Conservation (phyloP, 225 moss, liverwort and hornwort species). For the Pseudisothecium myosuroides region DNA sequence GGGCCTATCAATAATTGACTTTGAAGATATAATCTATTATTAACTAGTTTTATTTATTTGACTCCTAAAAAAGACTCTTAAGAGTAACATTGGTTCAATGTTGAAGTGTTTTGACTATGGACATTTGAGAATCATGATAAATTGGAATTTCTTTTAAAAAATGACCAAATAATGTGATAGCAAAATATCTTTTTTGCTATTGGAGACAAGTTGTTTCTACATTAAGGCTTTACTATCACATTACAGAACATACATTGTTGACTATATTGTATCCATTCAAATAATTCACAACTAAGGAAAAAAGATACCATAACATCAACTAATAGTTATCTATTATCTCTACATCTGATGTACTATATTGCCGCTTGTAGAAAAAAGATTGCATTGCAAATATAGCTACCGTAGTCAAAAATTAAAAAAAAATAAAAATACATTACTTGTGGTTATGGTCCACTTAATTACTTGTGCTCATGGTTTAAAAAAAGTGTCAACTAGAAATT, state of each 20-base stretch:
- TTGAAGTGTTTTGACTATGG: background rate
- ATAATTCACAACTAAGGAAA: background rate
- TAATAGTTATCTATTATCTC: too few species aligned
- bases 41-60: background rate
- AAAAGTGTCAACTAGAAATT: too few species aligned
- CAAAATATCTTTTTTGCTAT: background rate
- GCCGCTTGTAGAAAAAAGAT: background rate
- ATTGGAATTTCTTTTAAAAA: background rate
- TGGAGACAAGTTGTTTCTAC: rapidly evolving
- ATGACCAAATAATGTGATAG: background rate
- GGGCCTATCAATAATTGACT: too few species aligned
- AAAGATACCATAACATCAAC: background rate
- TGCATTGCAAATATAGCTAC: background rate
- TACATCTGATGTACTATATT: background rate
- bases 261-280: background rate
- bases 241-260: background rate
- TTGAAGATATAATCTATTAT: background rate
- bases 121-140: background rate
- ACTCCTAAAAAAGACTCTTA: too few species aligned
- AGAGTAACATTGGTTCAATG: background rate
- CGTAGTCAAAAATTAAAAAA: background rate
- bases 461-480: background rate
- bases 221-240: background rate
- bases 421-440: too few species aligned
- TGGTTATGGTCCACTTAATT: too few species aligned